These are phyloP conservation scores for Lipomyces oligophaga DNA, from an alignment of 805 yeast species.

Conservation along the genomic window DNA sequence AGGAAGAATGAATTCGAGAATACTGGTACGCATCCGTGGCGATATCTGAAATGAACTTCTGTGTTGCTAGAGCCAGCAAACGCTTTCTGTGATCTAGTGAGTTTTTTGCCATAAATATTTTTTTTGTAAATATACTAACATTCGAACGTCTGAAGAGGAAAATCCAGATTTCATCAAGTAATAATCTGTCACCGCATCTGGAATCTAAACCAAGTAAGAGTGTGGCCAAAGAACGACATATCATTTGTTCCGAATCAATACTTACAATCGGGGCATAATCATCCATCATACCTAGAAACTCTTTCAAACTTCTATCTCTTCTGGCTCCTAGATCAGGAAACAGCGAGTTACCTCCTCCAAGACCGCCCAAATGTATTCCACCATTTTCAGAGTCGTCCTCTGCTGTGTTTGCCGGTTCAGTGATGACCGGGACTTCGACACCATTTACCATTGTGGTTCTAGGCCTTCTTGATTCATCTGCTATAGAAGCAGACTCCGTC, in stretches of 20 bases:
- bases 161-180: constrained; percentile 75
- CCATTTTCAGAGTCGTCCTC: not conserved
- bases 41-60: constrained; percentile 87
- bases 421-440: constrained; percentile 10
- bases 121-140: constrained; percentile 34
- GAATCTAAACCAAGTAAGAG: constrained; percentile 42
- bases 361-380: constrained; percentile 1
- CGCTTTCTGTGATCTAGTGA: constrained; percentile 47
- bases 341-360: not conserved
- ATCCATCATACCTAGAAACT: constrained; percentile 82
- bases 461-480: too few relatives aligned
- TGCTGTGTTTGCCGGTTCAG: not conserved
- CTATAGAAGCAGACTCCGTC: too few relatives aligned
- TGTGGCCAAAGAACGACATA: constrained; percentile 92
- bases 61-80: constrained; percentile 88
- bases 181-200: constrained; percentile 83
- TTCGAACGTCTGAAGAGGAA: constrained; percentile 68
- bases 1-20: constrained; percentile 83
- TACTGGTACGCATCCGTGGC: constrained; percentile 97
- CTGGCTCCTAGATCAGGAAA: constrained; percentile 20
- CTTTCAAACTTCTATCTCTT: constrained; percentile 71
- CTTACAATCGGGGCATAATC: constrained; percentile 93
- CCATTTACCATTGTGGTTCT: constrained; percentile 9
- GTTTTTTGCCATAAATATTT: not conserved
- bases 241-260: too few relatives aligned